Conservation (phyloP, 768 basidiomycete species). For the Lactarius vividus region DNA sequence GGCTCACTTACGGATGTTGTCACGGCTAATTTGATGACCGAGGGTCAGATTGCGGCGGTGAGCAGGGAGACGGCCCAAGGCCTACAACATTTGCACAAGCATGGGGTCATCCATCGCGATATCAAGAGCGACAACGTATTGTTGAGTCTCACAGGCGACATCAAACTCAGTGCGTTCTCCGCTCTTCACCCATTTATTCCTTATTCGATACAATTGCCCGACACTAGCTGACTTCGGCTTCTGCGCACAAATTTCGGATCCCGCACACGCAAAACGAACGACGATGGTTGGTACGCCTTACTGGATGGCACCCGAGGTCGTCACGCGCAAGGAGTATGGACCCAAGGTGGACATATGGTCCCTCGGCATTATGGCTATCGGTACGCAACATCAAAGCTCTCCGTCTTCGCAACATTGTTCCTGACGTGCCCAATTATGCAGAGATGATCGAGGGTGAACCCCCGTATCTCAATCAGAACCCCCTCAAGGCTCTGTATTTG, state of each 20-base stretch:
- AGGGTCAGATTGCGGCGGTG: conserved; percentile 98
- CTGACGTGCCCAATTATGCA: conserved; percentile 32
- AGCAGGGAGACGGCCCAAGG: conserved; percentile 91
- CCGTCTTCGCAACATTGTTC: background rate
- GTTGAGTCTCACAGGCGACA: conserved; percentile 88
- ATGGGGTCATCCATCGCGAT: conserved; percentile 97
- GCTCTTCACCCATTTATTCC: background rate
- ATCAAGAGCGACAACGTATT: conserved; percentile 99
- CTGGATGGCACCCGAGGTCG: conserved; percentile 99
- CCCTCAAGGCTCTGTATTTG: conserved; percentile 92
- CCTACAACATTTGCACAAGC: conserved; percentile 89
- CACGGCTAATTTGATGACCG: conserved; percentile 94
- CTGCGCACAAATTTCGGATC: conserved; percentile 91
- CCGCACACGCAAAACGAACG: conserved; percentile 82
- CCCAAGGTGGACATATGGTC: conserved; percentile 99
- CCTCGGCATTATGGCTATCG: conserved; percentile 94
- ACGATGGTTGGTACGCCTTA: conserved; percentile 99
- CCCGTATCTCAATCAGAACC: conserved; percentile 94
- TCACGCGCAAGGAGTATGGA: conserved; percentile 96
- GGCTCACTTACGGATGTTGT: conserved; percentile 94
- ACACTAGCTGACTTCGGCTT: conserved; percentile 93
- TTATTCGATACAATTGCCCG: background rate
- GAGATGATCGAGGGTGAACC: conserved; percentile 99
- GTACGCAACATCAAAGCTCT: conserved; percentile 41
- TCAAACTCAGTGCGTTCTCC: conserved; percentile 85